Conservation (phyloP, 495 filamentous ascomycete species). For the Cercophora scortea region DNA sequence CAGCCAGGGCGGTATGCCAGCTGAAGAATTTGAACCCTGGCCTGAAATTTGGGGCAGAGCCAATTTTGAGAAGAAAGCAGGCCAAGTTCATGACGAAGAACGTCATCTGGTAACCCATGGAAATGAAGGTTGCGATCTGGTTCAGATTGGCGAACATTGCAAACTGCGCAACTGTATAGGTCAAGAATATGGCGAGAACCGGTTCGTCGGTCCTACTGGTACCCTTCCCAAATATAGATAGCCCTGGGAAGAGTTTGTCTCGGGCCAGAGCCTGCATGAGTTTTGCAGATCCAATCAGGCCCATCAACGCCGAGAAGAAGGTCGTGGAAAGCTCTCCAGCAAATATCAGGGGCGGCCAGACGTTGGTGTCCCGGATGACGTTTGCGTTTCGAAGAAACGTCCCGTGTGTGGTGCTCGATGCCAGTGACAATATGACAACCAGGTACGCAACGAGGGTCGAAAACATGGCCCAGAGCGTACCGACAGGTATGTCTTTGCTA, state of each 20-base stretch:
- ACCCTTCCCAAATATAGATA: conserved; percentile 68
- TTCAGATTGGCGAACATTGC: conserved; percentile 83
- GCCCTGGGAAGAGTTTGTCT: conserved; percentile 70
- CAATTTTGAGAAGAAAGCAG: conserved; percentile 80
- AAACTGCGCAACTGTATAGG: conserved; percentile 66
- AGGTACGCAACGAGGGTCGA: conserved; percentile 72
- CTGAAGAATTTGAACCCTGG: conserved; percentile 86
- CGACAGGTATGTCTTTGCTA: conserved; percentile 75
- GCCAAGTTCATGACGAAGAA: conserved; percentile 77
- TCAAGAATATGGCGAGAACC: conserved; percentile 66
- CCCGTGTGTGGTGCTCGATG: conserved; percentile 62
- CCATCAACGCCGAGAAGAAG: conserved; percentile 83
- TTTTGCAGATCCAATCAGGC: conserved; percentile 81
- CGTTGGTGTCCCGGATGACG: conserved; percentile 70
- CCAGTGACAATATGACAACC: conserved; percentile 73
- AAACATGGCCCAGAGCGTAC: conserved; percentile 67
- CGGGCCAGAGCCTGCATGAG: conserved; percentile 77
- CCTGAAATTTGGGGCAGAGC: conserved; percentile 88
- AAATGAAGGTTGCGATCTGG: conserved; percentile 79
- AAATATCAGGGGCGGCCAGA: conserved; percentile 64
- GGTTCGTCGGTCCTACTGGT: conserved; percentile 71
- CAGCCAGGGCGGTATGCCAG: conserved; percentile 71
- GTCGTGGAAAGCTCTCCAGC: conserved; percentile 75
- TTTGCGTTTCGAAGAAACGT: conserved; percentile 71
- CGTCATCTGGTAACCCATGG: conserved; percentile 77